Evolutionary conservation across 2,329 filamentous ascomycete species (phyloP).

Genomic region (Fusarium verticillioides): DNA sequence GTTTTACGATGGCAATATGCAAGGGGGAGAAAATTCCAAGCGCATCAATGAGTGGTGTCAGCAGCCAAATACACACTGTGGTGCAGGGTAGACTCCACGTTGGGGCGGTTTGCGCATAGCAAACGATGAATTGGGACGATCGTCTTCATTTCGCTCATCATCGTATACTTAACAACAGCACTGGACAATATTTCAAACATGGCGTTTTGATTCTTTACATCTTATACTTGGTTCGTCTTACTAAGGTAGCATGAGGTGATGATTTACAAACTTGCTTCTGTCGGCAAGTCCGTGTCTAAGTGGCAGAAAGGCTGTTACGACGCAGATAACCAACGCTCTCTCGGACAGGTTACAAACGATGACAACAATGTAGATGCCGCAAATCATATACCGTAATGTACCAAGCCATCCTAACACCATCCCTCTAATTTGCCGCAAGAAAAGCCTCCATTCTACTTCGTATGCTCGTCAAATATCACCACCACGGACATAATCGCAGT

Average conservation of each 20-base stretch:
- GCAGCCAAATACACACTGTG: not conserved
- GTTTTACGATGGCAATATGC: not conserved
- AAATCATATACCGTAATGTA: conserved; percentile 29
- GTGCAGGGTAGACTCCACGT: not conserved
- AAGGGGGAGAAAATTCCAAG: not conserved
- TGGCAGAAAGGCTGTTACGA: not conserved
- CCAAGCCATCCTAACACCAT: conserved; percentile 29
- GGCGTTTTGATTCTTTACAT: not conserved
- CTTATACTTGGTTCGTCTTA: not conserved
- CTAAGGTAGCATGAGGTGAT: not conserved
- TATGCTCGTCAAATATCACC: conserved; percentile 39
- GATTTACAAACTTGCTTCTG: not conserved
- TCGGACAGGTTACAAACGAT: conserved; percentile 19
- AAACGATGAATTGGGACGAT: not conserved
- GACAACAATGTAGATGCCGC: conserved; percentile 33
- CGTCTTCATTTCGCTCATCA: not conserved
- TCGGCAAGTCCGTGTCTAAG: not conserved
- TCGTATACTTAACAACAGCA: not conserved
- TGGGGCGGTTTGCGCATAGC: not conserved
- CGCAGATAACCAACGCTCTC: conserved; percentile 9
- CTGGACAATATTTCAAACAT: not conserved
- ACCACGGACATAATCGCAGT: conserved; percentile 6
- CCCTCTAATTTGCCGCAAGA: conserved; percentile 31
- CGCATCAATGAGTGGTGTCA: not conserved
- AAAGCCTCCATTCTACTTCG: conserved; percentile 39